phyloP scores from a whole-genome alignment of 805 yeast species.

The Candida insectorum region DNA sequence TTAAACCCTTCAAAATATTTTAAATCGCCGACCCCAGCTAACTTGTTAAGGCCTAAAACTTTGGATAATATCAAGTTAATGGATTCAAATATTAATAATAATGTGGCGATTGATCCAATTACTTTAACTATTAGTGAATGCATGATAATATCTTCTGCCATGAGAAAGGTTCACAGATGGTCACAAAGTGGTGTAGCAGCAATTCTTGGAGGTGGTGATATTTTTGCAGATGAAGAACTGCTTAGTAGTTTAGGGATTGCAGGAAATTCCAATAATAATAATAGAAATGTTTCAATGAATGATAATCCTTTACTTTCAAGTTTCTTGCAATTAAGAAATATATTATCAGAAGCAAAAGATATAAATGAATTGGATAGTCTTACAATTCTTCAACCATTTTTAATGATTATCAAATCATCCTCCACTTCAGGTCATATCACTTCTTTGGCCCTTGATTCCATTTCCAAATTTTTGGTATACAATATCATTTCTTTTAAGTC shows the following conservation, averaged over 20 bases:
- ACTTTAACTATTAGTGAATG: conserved; percentile 88
- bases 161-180: conserved; percentile 70
- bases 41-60: neutral
- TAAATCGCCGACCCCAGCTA: conserved; percentile 1
- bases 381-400: conserved; percentile 81
- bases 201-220: conserved; percentile 63
- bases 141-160: conserved; percentile 77
- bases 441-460: conserved; percentile 69
- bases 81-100: neutral
- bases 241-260: conserved; percentile 17
- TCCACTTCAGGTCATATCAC: conserved; percentile 86
- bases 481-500: conserved; percentile 58
- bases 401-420: conserved; percentile 78
- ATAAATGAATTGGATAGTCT: conserved; percentile 62
- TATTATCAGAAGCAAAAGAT: conserved; percentile 52
- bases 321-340: conserved; percentile 73
- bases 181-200: conserved; percentile 83
- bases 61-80: neutral
- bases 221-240: conserved; percentile 40
- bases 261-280: conserved; percentile 1
- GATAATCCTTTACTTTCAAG: conserved; percentile 69
- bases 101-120: conserved; percentile 63
- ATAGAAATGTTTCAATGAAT: conserved; percentile 3
- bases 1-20: neutral
- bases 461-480: conserved; percentile 70